Conservation (phyloP, 1,284 basidiomycete species). For the Austroboletus novae-zelandiae region DNA sequence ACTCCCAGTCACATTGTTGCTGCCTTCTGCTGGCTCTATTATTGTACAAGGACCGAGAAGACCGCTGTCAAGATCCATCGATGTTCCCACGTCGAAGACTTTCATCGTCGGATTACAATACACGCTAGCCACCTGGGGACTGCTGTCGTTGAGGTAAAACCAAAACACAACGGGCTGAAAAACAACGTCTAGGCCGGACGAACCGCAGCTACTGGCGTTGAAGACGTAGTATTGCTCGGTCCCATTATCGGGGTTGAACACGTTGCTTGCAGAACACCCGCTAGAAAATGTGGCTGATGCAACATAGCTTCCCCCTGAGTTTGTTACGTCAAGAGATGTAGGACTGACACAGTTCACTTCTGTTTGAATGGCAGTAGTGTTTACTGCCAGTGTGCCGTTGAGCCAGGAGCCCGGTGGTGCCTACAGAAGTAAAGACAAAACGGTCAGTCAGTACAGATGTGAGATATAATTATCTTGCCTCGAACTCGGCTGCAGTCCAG, state of each 20-base stretch:
- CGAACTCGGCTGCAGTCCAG: conserved; percentile 53
- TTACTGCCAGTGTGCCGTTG: conserved; percentile 51
- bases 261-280: conserved; percentile 41
- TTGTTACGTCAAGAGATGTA: conserved; percentile 27
- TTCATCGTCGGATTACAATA: conserved; percentile 55
- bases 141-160: conserved; percentile 42
- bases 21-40: conserved; percentile 27
- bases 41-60: conserved; percentile 38
- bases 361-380: conserved; percentile 54
- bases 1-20: conserved; percentile 51
- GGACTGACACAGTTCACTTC: conserved; percentile 46
- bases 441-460: background rate
- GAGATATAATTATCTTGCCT: conserved; percentile 31
- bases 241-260: conserved; percentile 40
- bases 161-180: conserved; percentile 65
- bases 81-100: conserved; percentile 42
- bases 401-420: conserved; percentile 39
- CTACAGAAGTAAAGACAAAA: conserved; percentile 13
- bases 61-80: conserved; percentile 43
- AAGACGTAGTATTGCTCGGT: conserved; percentile 48
- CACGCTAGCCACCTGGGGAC: conserved; percentile 44
- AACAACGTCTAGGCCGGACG: conserved; percentile 30
- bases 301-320: conserved; percentile 25
- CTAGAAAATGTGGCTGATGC: conserved; percentile 42
- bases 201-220: conserved; percentile 38